Base-by-base conservation (phyloP, 2,329 filamentous ascomycete species). In the Diaporthe caulivora region DNA sequence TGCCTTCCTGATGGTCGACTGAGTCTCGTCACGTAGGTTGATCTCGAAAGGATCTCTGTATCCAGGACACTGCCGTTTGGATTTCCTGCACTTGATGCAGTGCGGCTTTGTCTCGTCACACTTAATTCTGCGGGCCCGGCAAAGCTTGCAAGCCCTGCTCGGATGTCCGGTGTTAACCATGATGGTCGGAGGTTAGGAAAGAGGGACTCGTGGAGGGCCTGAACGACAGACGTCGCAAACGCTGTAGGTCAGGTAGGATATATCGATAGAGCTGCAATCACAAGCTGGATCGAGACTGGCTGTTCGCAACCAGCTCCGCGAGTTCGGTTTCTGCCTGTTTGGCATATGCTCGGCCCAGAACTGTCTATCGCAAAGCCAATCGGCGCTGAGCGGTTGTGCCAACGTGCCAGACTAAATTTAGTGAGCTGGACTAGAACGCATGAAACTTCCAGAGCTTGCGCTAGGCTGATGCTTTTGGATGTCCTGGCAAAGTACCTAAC, bases 81-180 rank as follows among this genome's bases (percentile, higher is more conserved):
- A 75, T 54, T 78, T 78, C 40, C 71, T 76, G 72, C 77, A 78
- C 57, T 78, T 76, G 68, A 78, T 74, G 70, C 77, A 78, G 40
- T 74, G 76, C 4, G 77, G 77, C 70, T 76, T 78, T 51, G 68
- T 76, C 69, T 78, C 77, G 26, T 78, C 77, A 51, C 77, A 78
- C 60, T 78, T 78, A 57, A 78, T 78, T 29, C 77, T 74, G 40
- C 77, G 71, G 24, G 74, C 70, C 26, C 76, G 75, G 69, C 77
- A 78, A 40, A 78, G 69, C 64, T 78, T 78, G 74, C 77, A 78
- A 40, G 77, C 77, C 26, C 75, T 74, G 53, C 77, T 78, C 42
- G 77, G 77, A 57, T 78, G 78, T 55, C 77, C 77, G 8, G 77
- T 78, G 71, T 78, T 78, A 26, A 78, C 77, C 77, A 78, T 78